Conservation (phyloP, 805 yeast genomes). For the Suhomyces prunicola region DNA sequence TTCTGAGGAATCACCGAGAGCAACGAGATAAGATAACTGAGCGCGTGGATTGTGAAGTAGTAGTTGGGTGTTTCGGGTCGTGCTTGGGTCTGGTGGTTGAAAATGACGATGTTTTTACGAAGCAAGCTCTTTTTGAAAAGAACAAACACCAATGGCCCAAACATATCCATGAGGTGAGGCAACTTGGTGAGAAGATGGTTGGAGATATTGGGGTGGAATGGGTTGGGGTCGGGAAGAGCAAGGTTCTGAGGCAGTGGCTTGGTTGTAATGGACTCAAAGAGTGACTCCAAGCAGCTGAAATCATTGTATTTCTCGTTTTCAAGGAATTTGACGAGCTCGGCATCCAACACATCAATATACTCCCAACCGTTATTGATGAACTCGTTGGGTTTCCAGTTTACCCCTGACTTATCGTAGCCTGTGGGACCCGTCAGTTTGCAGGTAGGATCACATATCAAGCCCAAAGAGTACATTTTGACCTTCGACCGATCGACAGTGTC, state of each 20-base stretch:
- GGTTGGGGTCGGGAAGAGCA: background rate
- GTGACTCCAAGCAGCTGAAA: slow-evolving; percentile 14
- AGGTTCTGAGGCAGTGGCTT: background rate
- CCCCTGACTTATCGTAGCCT: background rate
- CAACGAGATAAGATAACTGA: slow-evolving; percentile 56
- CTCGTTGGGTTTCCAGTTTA: slow-evolving; percentile 40
- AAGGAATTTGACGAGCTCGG: slow-evolving; percentile 23
- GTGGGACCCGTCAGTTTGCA: slow-evolving; percentile 3
- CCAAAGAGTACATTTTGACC: slow-evolving; percentile 63
- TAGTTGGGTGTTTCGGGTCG: slow-evolving; percentile 6
- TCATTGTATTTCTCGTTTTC: slow-evolving; percentile 14
- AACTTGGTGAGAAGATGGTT: slow-evolving; percentile 45
- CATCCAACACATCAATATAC: slow-evolving; percentile 33
- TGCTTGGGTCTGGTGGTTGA: slow-evolving; percentile 7
- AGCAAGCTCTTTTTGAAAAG: slow-evolving; percentile 62
- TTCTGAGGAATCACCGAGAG: slow-evolving; percentile 65
- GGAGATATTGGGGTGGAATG: slow-evolving; percentile 18
- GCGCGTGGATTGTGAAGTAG: slow-evolving; percentile 26
- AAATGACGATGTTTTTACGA: slow-evolving; percentile 50
- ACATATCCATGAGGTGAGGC: slow-evolving; percentile 22
- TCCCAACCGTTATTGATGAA: slow-evolving; percentile 43
- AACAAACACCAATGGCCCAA: slow-evolving; percentile 59
- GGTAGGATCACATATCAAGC: slow-evolving; percentile 51
- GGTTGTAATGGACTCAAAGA: slow-evolving; percentile 14
- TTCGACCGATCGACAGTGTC: slow-evolving; percentile 12